Evolutionary conservation across 805 yeast species (phyloP).

Genomic region (Nematodospora valgi): DNA sequence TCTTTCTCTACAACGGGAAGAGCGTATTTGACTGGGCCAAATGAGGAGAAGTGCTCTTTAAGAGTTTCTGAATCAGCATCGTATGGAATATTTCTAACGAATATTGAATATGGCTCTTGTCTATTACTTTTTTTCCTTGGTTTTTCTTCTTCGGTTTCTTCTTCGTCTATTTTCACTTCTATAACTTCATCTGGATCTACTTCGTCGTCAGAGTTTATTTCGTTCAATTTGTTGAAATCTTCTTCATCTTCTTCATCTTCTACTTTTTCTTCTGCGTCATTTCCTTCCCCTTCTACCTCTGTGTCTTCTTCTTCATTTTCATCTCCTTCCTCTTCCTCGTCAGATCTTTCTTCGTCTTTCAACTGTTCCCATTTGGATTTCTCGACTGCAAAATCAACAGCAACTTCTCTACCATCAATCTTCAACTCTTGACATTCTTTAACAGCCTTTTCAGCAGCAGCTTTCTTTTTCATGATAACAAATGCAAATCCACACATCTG

Average conservation of each 20-base stretch:
- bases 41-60: slow-evolving; percentile 71
- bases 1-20: slow-evolving; percentile 85
- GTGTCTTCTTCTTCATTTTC: slow-evolving; percentile 37
- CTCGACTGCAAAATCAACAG: slow-evolving; percentile 90
- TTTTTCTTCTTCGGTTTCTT: slow-evolving; percentile 18
- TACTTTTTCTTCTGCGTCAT: slow-evolving; percentile 32
- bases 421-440: slow-evolving; percentile 70
- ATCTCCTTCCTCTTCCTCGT: slow-evolving; percentile 39
- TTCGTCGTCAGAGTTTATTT: slow-evolving; percentile 31
- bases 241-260: slow-evolving; percentile 22
- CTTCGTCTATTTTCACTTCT: slow-evolving; percentile 21
- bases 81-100: slow-evolving; percentile 91
- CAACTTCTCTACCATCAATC: slow-evolving; percentile 86
- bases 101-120: slow-evolving; percentile 69
- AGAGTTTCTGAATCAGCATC: slow-evolving; percentile 84
- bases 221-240: slow-evolving; percentile 26
- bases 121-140: slow-evolving; percentile 47
- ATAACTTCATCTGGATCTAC: slow-evolving; percentile 27
- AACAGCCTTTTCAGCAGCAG: slow-evolving; percentile 77
- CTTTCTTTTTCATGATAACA: slow-evolving; percentile 78
- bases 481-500: slow-evolving; percentile 94
- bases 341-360: slow-evolving; percentile 34
- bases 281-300: slow-evolving; percentile 38
- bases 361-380: slow-evolving; percentile 76
- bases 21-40: slow-evolving; percentile 90